Conservation (phyloP, 1,284 basidiomycete species). For the Apiotrichum sp. region DNA sequence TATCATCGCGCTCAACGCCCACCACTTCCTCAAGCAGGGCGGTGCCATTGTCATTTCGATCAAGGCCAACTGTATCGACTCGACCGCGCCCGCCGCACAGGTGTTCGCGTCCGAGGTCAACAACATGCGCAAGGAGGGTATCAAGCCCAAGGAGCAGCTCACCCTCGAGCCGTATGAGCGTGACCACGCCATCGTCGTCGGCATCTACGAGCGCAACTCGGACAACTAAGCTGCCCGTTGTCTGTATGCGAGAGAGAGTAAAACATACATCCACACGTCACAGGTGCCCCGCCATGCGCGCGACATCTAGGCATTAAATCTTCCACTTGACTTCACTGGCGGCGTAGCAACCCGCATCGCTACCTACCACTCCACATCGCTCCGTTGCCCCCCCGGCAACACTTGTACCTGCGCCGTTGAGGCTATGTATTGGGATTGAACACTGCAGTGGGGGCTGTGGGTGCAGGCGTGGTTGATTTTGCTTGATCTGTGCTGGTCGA, state of each 20-base stretch:
- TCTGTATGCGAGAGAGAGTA: no score
- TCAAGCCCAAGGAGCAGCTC: slow-evolving; percentile 67
- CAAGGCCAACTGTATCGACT: slow-evolving; percentile 99
- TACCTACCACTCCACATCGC: no score
- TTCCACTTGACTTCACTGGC: no score
- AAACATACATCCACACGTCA: no score
- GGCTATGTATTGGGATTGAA: slow-evolving; percentile 10
- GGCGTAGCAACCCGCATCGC: no score
- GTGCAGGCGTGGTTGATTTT: no score
- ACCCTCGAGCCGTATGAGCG: slow-evolving; percentile 56
- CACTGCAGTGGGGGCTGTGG: not conserved
- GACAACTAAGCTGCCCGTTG: slow-evolving; percentile 1
- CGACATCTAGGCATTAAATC: no score
- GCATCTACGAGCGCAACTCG: slow-evolving; percentile 42
- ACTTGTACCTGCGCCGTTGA: slow-evolving; percentile 6
- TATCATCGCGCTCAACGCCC: slow-evolving; percentile 87
- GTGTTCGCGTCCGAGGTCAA: slow-evolving; percentile 89
- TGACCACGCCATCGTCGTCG: slow-evolving; percentile 50
- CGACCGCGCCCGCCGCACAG: slow-evolving; percentile 78
- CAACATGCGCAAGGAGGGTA: slow-evolving; percentile 68
- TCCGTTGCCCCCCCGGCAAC: not conserved
- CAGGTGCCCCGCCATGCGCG: no score
- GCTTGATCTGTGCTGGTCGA: no score
- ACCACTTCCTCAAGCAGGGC: slow-evolving; percentile 92
- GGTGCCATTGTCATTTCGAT: slow-evolving; percentile 95